Evolutionary conservation across 2,329 filamentous ascomycete genomes (phyloP).

Genomic region (Talaromyces amestolkiae): DNA sequence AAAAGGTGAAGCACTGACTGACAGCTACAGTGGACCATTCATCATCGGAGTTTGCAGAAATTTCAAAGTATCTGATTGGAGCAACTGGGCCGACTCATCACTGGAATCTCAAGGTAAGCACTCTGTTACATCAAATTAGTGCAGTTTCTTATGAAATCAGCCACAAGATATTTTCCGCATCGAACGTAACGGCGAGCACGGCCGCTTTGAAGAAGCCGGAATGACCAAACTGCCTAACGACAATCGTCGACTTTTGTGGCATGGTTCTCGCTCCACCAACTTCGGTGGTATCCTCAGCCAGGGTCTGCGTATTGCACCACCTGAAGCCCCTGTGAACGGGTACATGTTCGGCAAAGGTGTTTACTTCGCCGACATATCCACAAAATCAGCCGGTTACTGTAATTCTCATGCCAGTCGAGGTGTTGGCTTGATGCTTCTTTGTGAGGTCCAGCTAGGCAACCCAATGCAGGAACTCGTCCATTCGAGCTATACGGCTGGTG

Average conservation of each 20-base stretch:
- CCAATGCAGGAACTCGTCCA: conserved; percentile 65
- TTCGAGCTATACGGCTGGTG: conserved; percentile 62
- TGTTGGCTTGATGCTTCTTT: conserved; percentile 73
- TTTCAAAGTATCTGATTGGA: conserved; percentile 65
- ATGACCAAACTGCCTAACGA: conserved; percentile 57
- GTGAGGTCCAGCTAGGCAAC: conserved; percentile 76
- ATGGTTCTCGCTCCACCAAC: conserved; percentile 79
- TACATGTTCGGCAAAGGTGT: conserved; percentile 93
- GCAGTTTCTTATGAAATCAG: conserved; percentile 23
- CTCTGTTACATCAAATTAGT: not conserved
- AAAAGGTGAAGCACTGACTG: not conserved
- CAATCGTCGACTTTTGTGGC: conserved; percentile 73
- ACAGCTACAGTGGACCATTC: conserved; percentile 49
- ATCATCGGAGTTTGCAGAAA: conserved; percentile 62
- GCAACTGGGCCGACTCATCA: conserved; percentile 67
- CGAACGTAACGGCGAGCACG: conserved; percentile 68
- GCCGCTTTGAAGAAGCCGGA: conserved; percentile 63
- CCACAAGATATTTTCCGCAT: conserved; percentile 80
- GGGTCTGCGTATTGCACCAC: conserved; percentile 82
- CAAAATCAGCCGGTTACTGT: conserved; percentile 80
- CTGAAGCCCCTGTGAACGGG: conserved; percentile 70
- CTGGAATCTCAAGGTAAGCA: conserved; percentile 39
- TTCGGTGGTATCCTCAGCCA: conserved; percentile 84
- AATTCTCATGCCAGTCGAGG: conserved; percentile 59
- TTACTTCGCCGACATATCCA: conserved; percentile 81